Evolutionary conservation across 148 eudicot genomes (phyloP).

Genomic region (Heliosperma pusillum): DNA sequence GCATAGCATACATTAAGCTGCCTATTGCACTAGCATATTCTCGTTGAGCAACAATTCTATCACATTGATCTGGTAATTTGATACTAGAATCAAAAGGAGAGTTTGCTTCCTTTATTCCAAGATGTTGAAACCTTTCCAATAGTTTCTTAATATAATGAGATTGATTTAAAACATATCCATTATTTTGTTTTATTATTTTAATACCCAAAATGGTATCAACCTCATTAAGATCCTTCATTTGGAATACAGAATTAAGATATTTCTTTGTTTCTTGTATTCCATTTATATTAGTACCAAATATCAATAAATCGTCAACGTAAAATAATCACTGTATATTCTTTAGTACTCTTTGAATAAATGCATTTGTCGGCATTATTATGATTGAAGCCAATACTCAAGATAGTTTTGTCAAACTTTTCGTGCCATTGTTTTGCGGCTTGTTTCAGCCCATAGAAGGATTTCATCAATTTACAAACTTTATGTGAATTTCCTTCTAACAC

Average conservation of each 20-base stretch:
- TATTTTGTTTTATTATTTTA: background rate
- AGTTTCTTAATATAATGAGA: background rate
- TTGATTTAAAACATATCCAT: background rate
- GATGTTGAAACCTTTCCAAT: background rate
- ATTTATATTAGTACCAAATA: background rate
- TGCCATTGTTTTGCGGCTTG: background rate
- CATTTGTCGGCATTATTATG: slow-evolving; percentile 1
- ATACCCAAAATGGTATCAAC: slow-evolving; percentile 13
- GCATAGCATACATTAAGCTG: background rate
- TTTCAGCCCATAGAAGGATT: background rate
- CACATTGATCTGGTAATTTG: background rate
- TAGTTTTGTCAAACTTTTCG: background rate
- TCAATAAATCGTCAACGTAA: background rate
- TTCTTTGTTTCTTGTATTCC: background rate
- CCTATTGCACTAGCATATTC: slow-evolving; percentile 14
- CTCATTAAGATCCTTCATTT: slow-evolving; percentile 12
- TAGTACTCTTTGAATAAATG: background rate
- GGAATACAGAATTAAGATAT: background rate
- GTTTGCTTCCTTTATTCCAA: background rate
- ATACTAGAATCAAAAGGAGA: background rate
- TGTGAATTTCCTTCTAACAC: background rate
- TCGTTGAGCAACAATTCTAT: background rate
- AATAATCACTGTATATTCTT: background rate
- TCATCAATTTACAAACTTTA: background rate
- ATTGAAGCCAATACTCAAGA: background rate